phyloP scores from a whole-genome alignment of 2,329 filamentous ascomycete genomes.

The Lachnellula hyalina region DNA sequence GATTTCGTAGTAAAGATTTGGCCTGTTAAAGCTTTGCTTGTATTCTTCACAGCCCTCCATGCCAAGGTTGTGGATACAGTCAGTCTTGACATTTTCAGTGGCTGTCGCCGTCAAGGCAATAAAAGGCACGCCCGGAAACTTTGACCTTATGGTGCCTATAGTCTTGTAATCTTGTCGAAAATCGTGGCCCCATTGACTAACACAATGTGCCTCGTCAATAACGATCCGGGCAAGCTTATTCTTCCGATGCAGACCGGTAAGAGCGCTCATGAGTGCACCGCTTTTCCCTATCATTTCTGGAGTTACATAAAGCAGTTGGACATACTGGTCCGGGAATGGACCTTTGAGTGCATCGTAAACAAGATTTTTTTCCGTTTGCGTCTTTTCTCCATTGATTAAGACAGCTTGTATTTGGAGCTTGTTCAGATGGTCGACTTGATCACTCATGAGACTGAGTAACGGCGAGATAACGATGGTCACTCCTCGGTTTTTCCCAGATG shows the following conservation, averaged over 20 bases:
- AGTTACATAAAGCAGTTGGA: constrained; percentile 90
- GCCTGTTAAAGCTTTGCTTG: constrained; percentile 93
- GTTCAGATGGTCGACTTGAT: constrained; percentile 82
- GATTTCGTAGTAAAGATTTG: constrained; percentile 88
- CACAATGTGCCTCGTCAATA: constrained; percentile 98
- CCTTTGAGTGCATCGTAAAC: constrained; percentile 58
- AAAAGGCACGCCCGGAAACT: constrained; percentile 74
- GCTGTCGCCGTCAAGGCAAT: constrained; percentile 96
- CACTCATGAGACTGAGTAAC: constrained; percentile 91
- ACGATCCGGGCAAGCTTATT: constrained; percentile 81
- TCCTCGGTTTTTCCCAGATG: constrained; percentile 72
- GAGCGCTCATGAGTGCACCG: constrained; percentile 55
- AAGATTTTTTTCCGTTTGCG: constrained; percentile 56
- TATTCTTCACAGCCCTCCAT: constrained; percentile 74
- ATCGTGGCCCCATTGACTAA: constrained; percentile 98
- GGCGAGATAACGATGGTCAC: constrained; percentile 95
- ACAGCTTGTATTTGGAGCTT: constrained; percentile 72
- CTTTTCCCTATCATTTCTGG: constrained; percentile 95
- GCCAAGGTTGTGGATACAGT: constrained; percentile 86
- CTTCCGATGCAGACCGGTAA: constrained; percentile 64
- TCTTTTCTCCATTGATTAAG: constrained; percentile 74
- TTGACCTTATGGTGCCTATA: constrained; percentile 66
- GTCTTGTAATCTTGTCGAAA: constrained; percentile 94
- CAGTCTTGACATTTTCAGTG: constrained; percentile 84
- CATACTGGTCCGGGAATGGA: constrained; percentile 62